Evolutionary conservation across 2,329 filamentous ascomycete species (phyloP), one percentile per base, ranked within the genome.

Genomic region (Ophiocordyceps australis): DNA sequence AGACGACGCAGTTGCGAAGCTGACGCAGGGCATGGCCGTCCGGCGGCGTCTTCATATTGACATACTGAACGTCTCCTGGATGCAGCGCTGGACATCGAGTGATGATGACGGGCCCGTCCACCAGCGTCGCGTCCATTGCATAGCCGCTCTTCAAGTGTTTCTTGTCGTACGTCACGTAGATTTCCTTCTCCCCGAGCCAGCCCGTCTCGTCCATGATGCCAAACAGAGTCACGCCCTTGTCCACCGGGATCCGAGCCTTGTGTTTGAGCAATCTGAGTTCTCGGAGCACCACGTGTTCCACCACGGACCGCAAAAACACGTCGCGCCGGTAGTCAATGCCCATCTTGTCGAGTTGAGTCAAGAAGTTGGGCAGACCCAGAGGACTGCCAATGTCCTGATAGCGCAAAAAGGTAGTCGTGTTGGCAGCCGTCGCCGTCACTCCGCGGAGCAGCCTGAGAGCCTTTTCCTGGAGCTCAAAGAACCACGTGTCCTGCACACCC

Each of bases 171-270:
- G 65, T 62, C 27, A 78, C 62, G 36, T 72, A 85, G 0, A 86
- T 62, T 33, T 91, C 57, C 1, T 65, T 64, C 39, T 80, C 71
- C 8, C 61, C 35, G 0, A 92, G 54, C 19, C 61, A 65, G 0
- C 65, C 68, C 0, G 77, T 82, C 45, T 91, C 81, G 33, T 92
- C 82, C 67, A 89, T 78, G 26, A 91, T 60, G 0, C 82, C 82
- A 36, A 82, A 83, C 0, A 91, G 56, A 0, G 79, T 83, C n/a
- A 74, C 62, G 0, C 78, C 82, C 11, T 73, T 45, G 0, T 62
- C 47, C 0, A 92, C 64, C 0, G 67, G 73, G 18, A 91, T 89
- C 2, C 79, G 67, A 0, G 77, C 70, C 28, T 74, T 76, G 48
- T 89, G 72, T 43, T 91, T 92, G 20, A 92, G 51, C 16, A 77